phyloP scores from a whole-genome alignment of 1,284 basidiomycete genomes.

The Ceratobasidium sp. region DNA sequence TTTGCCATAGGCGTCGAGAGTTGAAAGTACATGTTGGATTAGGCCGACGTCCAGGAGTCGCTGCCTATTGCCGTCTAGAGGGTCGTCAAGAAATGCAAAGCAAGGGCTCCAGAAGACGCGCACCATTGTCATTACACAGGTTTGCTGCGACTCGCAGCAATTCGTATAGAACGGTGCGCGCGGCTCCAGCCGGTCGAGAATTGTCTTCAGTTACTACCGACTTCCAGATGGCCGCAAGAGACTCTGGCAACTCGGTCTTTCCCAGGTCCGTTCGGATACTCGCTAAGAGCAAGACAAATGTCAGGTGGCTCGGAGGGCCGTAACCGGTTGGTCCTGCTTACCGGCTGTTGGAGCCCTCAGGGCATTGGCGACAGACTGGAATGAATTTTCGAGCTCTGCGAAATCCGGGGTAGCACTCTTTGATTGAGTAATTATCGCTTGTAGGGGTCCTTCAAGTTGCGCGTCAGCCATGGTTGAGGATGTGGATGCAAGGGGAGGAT shows the following conservation, averaged over 20 bases:
- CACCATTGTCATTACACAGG: constrained; percentile 80
- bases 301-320: background rate
- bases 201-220: constrained; percentile 7
- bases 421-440: constrained; percentile 19
- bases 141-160: constrained; percentile 77
- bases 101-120: constrained; percentile 41
- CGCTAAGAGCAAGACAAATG: background rate
- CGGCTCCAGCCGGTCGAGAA: constrained; percentile 51
- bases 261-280: constrained; percentile 7
- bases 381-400: background rate
- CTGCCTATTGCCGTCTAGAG: constrained; percentile 60
- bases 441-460: constrained; percentile 14
- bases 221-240: constrained; percentile 23
- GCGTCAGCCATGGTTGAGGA: constrained; percentile 10
- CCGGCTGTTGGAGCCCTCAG: constrained; percentile 23
- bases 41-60: constrained; percentile 70
- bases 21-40: constrained; percentile 65
- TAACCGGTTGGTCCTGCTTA: background rate
- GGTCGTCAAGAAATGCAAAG: background rate
- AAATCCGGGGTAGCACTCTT: constrained; percentile 22
- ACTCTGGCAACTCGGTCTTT: constrained; percentile 13
- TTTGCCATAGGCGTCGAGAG: constrained; percentile 73
- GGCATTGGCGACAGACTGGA: constrained; percentile 31
- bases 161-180: constrained; percentile 63
- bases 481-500: constrained; percentile 1